Base-by-base conservation (phyloP, 1,284 basidiomycete genomes). In the Bjerkandera adusta region DNA sequence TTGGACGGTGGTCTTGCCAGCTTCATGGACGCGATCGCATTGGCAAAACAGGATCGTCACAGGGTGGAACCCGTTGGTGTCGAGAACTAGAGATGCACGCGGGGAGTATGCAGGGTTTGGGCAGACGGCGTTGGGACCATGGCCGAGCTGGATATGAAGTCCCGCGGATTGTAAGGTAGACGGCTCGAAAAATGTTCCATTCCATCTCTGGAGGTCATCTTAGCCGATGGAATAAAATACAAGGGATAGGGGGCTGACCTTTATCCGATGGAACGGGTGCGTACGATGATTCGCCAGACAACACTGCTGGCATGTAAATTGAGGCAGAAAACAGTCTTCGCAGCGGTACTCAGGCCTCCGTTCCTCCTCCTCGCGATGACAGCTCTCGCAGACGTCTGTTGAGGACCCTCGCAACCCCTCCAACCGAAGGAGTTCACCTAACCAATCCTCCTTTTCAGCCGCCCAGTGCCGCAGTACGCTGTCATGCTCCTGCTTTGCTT, bases 11-110 rank as follows among this genome's bases (percentile, higher is more conserved):
- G 21, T 36, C 5, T 18, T 27, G 3, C 49, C 40, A 2, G 45
- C 21, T 2, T 6, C 1, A 8, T 15, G 2, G 6, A 29, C 22
- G 13, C 25, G 7, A 16, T 35, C 10, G 45, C 51, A 53, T 12
- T 36, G 6, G 33, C 48, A 53, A 25, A 26, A 53, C 3, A 27
- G 35, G 10, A 50, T 21, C 5, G 16, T 24, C 5, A 47, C 33
- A 10, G 25, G 33, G 29, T 53, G 51, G 25, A 53, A 33, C 5
- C 48, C 51, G 21, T 47, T 47, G 16, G 25, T 45, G 30, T 53
- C 35, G 3, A 53, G 8, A 13, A 53, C 32, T 6, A 50, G 21
- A 25, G 44, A 43, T 5, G 21, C 29, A 10, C 27, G 35, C 6
- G 26, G 50, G 30, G 21, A 47, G 11, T 18, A 18, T 2, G 7